A percentile compares a stretch with the other conserved stretches of the same genome.
phyloP scores from a whole-genome alignment of 306 rosid genomes.

The Prunus mume region DNA sequence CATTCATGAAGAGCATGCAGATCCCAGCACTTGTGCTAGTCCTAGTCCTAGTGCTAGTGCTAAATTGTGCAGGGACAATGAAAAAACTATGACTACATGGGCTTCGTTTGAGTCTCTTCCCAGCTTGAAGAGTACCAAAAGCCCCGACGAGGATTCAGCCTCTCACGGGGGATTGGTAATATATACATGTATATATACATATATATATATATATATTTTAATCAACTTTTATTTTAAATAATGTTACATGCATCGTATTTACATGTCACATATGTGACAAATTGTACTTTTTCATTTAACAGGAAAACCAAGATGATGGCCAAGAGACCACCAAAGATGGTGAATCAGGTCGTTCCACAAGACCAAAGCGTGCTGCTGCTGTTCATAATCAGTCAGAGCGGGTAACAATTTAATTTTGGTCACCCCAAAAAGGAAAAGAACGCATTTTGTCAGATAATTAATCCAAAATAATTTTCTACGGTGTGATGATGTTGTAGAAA shows the following conservation, averaged over 20 bases:
- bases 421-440: neutral
- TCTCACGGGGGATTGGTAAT: constrained; percentile 42
- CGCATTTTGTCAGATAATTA: neutral
- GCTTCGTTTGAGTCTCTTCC: constrained; percentile 51
- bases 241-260: neutral
- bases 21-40: constrained; percentile 36
- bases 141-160: constrained; percentile 45
- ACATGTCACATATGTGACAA: neutral
- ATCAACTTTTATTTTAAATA: neutral
- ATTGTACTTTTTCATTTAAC: neutral
- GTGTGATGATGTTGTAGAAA: constrained; percentile 25
- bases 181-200: neutral
- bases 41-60: constrained; percentile 17
- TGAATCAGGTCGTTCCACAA: constrained; percentile 32
- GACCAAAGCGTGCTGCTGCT: constrained; percentile 44
- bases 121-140: constrained; percentile 38
- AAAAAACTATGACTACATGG: constrained; percentile 46
- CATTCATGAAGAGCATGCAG: constrained; percentile 30
- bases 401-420: constrained; percentile 21
- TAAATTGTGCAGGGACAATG: constrained; percentile 35
- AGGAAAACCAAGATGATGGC: constrained; percentile 42
- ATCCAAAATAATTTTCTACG: too few relatives aligned
- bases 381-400: constrained; percentile 62
- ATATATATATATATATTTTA: neutral
- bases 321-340: constrained; percentile 33